Evolutionary conservation across 495 filamentous ascomycete species (phyloP).

Genomic region (Talaromyces thailandensis): DNA sequence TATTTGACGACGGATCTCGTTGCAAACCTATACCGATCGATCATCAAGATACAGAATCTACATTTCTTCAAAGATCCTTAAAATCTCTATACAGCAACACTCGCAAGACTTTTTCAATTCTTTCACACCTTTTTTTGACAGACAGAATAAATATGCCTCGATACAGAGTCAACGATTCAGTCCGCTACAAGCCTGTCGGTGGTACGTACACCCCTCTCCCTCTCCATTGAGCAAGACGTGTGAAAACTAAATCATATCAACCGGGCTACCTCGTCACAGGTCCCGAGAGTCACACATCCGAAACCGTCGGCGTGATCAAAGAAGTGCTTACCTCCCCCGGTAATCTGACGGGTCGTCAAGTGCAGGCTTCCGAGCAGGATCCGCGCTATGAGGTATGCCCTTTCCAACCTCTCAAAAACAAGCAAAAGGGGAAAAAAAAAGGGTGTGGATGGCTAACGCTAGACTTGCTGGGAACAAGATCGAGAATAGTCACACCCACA

Average conservation of each 20-base stretch:
- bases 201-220: conserved; percentile 12
- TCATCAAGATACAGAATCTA: background rate
- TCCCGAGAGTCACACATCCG: conserved; percentile 19
- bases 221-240: background rate
- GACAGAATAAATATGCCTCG: conserved; percentile 14
- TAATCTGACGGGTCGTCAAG: conserved; percentile 17
- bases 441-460: background rate
- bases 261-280: conserved; percentile 10
- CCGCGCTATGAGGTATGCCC: conserved; percentile 21
- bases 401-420: background rate
- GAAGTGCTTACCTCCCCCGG: conserved; percentile 14
- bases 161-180: conserved; percentile 17
- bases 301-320: conserved; percentile 18
- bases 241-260: background rate
- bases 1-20: background rate
- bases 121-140: background rate
- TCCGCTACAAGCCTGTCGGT: conserved; percentile 28
- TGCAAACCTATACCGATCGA: background rate
- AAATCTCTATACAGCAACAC: background rate
- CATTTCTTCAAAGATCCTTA: background rate
- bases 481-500: conserved; percentile 26
- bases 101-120: background rate
- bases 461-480: conserved; percentile 10
- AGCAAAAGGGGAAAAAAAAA: background rate
- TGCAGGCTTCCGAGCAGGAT: conserved; percentile 14